These are phyloP conservation scores for Backusella australiensis DNA, from an alignment of 192 early-diverging fungal genomes.

Conservation along the genomic window DNA sequence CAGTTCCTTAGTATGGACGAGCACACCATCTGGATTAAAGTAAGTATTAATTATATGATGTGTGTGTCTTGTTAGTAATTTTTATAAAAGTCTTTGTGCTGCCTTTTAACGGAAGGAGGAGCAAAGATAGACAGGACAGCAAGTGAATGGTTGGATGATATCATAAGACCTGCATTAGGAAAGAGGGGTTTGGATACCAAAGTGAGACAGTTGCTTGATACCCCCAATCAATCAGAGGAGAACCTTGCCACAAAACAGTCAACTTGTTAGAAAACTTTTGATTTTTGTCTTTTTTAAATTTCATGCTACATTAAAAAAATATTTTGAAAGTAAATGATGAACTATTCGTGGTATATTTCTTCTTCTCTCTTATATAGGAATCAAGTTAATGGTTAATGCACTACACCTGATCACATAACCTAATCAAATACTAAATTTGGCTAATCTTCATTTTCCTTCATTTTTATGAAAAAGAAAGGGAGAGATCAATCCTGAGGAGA, in stretches of 20 bases:
- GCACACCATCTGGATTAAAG: neutral
- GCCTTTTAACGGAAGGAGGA: slow-evolving; percentile 61
- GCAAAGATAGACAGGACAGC: slow-evolving; percentile 95
- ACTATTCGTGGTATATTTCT: too few relatives aligned
- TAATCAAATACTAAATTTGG: too few relatives aligned
- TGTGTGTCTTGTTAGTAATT: neutral
- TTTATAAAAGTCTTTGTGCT: neutral
- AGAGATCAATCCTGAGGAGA: too few relatives aligned
- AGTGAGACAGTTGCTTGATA: neutral
- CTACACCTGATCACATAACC: too few relatives aligned
- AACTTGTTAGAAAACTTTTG: too few relatives aligned
- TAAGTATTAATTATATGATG: neutral
- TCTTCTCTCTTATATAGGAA: too few relatives aligned
- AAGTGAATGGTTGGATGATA: slow-evolving; percentile 33
- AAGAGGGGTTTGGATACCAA: neutral
- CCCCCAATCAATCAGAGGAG: neutral
- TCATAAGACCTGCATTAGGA: neutral
- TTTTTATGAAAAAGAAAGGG: too few relatives aligned
- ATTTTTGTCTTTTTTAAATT: too few relatives aligned
- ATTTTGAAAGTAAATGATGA: too few relatives aligned
- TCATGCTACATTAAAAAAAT: too few relatives aligned
- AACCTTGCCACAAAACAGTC: neutral
- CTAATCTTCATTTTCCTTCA: too few relatives aligned
- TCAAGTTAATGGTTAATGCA: too few relatives aligned
- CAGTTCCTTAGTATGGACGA: neutral